Percentiles rank a stretch among this genome's conserved stretches.
phyloP scores from a whole-genome alignment of 192 early-diverging fungal species.

The Coemansia sp. region DNA sequence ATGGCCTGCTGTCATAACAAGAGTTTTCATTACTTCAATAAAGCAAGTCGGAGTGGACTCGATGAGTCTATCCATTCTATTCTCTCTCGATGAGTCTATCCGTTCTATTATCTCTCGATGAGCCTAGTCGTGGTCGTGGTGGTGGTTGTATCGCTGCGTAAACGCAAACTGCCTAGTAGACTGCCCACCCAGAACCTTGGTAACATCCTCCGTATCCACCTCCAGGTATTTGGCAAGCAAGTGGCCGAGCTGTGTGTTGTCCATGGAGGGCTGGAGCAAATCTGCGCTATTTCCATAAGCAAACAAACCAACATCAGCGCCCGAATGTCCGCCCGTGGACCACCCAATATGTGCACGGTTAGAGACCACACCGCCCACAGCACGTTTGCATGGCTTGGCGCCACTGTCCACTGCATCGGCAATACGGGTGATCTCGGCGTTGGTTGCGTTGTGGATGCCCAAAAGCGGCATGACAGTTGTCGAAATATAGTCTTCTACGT shows the following conservation, averaged over 20 bases:
- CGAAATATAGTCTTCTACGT: neutral
- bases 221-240: conserved; percentile 60
- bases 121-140: conserved; percentile 2
- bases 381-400: conserved; percentile 44
- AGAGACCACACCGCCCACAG: conserved; percentile 51
- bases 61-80: too few relatives aligned
- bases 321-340: conserved; percentile 90
- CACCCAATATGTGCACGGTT: conserved; percentile 61
- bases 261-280: conserved; percentile 69
- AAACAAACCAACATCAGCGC: conserved; percentile 92
- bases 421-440: conserved; percentile 55
- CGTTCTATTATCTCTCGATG: too few relatives aligned
- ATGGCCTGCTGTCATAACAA: too few relatives aligned
- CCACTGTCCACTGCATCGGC: conserved; percentile 20
- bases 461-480: conserved; percentile 33
- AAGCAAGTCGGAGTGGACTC: too few relatives aligned
- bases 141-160: neutral
- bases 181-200: conserved; percentile 29
- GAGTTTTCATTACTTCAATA: too few relatives aligned
- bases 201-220: conserved; percentile 58
- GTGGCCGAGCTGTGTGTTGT: conserved; percentile 80
- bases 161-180: neutral
- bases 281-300: conserved; percentile 65
- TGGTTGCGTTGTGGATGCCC: conserved; percentile 63
- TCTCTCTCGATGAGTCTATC: too few relatives aligned